phyloP scores from a whole-genome alignment of 345 rosid species.

The Theobroma cacao region DNA sequence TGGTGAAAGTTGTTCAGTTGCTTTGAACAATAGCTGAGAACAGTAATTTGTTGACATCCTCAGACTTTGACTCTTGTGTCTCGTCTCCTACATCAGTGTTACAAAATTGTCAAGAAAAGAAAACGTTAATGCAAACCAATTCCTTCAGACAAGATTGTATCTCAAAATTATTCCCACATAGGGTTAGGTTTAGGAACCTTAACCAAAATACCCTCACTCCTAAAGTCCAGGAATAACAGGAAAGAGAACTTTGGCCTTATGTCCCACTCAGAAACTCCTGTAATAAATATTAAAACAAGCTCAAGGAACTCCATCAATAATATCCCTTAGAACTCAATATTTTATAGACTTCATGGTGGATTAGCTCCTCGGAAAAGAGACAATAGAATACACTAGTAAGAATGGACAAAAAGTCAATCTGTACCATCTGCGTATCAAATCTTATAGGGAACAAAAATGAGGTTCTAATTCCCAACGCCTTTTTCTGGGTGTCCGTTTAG shows the following conservation, averaged over 20 bases:
- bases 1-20: constrained; percentile 27
- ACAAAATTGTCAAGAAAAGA: not conserved
- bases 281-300: not conserved
- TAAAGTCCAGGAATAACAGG: not conserved
- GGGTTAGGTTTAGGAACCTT: not conserved
- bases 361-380: not conserved
- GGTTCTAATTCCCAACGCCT: not conserved
- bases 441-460: not conserved
- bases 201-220: not conserved
- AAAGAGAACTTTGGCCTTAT: not conserved
- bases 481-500: not conserved
- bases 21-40: constrained; percentile 70
- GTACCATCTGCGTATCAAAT: not conserved
- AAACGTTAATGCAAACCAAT: not conserved
- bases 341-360: not conserved
- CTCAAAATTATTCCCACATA: not conserved
- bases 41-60: constrained; percentile 69
- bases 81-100: constrained; percentile 46
- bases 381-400: not conserved
- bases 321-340: not conserved
- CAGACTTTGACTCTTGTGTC: constrained; percentile 44
- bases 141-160: not conserved
- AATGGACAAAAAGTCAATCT: not conserved
- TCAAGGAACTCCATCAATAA: not conserved
- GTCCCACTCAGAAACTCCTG: not conserved